A percentile compares a stretch with the other conserved stretches of the same genome.
phyloP scores from a whole-genome alignment of 305 asterid genomes.

The Fraxinus greggii region DNA sequence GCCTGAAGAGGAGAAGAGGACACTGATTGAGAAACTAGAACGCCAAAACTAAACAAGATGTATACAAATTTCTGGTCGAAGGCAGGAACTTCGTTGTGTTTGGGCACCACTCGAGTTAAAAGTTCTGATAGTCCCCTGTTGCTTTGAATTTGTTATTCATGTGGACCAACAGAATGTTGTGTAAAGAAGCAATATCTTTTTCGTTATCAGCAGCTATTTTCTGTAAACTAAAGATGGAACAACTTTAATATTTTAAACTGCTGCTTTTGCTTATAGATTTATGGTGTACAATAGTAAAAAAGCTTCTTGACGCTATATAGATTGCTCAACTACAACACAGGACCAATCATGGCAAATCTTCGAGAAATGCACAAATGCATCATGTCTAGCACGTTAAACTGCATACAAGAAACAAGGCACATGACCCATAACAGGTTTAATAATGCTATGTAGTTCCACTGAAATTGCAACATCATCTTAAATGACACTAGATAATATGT shows the following conservation, averaged over 20 bases:
- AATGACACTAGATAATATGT: not conserved
- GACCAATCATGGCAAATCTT: not conserved
- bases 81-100: not conserved
- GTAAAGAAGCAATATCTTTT: not conserved
- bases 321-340: not conserved
- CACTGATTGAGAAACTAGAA: constrained; percentile 48
- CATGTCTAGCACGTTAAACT: not conserved
- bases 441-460: not conserved
- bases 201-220: not conserved
- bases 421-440: not conserved
- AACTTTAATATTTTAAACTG: not conserved
- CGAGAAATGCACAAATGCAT: not conserved
- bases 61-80: not conserved
- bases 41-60: constrained; percentile 31
- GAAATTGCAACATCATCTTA: not conserved
- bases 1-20: constrained; percentile 58
- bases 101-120: not conserved
- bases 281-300: not conserved
- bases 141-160: not conserved
- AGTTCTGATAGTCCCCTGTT: not conserved
- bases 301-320: not conserved
- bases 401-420: not conserved
- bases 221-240: not conserved
- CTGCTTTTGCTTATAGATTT: not conserved
- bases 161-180: not conserved